These are phyloP conservation scores for Arabidopsis arenosa DNA, from an alignment of 345 rosid genomes.

Conservation along the genomic window DNA sequence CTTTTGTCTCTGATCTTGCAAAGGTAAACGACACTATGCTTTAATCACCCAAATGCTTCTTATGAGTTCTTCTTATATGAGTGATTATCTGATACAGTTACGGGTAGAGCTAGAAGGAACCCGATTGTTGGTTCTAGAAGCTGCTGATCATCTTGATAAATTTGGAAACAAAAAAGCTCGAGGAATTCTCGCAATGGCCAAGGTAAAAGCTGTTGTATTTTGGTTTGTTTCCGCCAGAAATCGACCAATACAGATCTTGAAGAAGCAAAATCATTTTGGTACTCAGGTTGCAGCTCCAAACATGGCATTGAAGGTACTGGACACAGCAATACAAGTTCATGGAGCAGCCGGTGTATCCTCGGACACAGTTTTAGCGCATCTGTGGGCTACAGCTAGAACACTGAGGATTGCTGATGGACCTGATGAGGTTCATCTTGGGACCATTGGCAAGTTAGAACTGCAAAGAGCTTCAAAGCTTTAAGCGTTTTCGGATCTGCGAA, in stretches of 20 bases:
- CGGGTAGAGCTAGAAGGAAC: constrained; percentile 84
- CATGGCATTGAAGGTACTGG: constrained; percentile 88
- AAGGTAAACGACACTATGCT: constrained; percentile 53
- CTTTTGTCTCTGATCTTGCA: constrained; percentile 87
- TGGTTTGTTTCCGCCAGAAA: background rate
- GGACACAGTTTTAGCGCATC: constrained; percentile 80
- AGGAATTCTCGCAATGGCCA: constrained; percentile 89
- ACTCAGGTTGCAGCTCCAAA: constrained; percentile 93
- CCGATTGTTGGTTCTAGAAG: constrained; percentile 83
- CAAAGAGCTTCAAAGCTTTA: constrained; percentile 76
- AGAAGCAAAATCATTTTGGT: constrained; percentile 13
- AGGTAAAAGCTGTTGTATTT: constrained; percentile 51
- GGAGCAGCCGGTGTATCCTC: constrained; percentile 86
- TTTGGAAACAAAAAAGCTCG: constrained; percentile 90
- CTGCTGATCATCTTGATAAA: constrained; percentile 91
- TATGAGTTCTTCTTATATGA: background rate
- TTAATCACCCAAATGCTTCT: background rate
- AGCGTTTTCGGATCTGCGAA: background rate
- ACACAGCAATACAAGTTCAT: constrained; percentile 91
- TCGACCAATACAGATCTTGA: background rate
- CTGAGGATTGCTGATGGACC: constrained; percentile 89
- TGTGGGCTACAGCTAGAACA: constrained; percentile 90
- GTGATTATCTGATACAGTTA: constrained; percentile 56
- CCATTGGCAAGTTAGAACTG: constrained; percentile 83
- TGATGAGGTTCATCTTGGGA: constrained; percentile 94